Base-by-base conservation (phyloP, 1,284 basidiomycete species). In the Trametes polyzona region DNA sequence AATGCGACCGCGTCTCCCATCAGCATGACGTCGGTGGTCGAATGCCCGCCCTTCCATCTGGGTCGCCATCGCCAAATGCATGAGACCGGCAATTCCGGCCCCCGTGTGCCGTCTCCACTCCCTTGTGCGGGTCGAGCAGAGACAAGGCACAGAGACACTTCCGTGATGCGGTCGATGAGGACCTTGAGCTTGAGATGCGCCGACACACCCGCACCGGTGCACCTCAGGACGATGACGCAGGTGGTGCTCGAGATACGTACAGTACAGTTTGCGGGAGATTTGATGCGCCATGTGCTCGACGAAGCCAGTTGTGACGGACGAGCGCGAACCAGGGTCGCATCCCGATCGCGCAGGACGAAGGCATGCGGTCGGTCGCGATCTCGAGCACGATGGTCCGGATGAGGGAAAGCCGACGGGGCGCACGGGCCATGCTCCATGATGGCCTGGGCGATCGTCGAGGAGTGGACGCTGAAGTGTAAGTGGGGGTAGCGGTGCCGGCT, bases 351-450 rank as follows among this genome's bases (percentile, higher is more conserved):
- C 19, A 42, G 32, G 8, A 39, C 44, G 21, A 24, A 41, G 21
- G 5, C 23, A 33, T 35, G 27, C 48, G 14, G 16, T 23, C 21
- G 14, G 27, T 39, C 42, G 35, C 27, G 27, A 9, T 57, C 57
- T 59, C 52, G 52, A 57, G 35, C 55, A 36, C 32, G 57, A 59
- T 62, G 39, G 40, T 36, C 41, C 57, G 26, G 61, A 62, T 62
- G 47, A 49, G 61, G 61, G 23, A 52, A 43, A 33, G 57, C 49
- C 32, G 36, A 36, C 35, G 23, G 19, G 26, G 27, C 43, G 42
- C 29, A 27, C 40, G 49, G 52, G 39, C 42, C 40, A 35, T 19
- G 48, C 30, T 24, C 42, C 40, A 35, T 19, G 48, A 40, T 24
- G 37, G 37, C 5, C 37, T 40, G 37, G 43, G 27, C 9, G 55